Base-by-base conservation (phyloP, 768 basidiomycete species). In the Russula foetens region DNA sequence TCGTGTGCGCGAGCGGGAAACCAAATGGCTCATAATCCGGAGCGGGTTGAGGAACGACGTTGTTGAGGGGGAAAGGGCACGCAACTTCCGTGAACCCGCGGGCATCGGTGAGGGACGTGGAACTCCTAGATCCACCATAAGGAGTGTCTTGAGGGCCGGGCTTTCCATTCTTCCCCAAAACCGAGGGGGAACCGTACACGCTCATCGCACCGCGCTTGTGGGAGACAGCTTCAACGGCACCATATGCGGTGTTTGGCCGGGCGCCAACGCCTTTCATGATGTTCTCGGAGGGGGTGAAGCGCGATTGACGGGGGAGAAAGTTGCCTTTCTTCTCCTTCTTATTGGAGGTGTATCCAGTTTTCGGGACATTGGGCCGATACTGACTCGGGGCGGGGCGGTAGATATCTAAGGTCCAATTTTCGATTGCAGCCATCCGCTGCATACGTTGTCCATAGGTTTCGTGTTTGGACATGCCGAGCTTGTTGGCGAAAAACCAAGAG, bases 401-500 rank as follows among this genome's bases (percentile, higher is more conserved):
- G 66, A 99, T 98, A 69, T 98, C 92, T 67, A 87, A 88, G 24
- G 93, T 85, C 97, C 97, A 99, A 67, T 88, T 84, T 73, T 99
- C 97, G 67, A 99, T 97, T 71, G 93, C 91, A 24, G 83, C 82
- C 2, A 88, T 85, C 24, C 96, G 86, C 62, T 85, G 84, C 85
- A 92, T 92, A 15, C 95, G 83, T 70, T 98, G 84, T 70, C 91
- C 86, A 70, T 94, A 92, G 17, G 92, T 92, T 75, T 99, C 97
- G 41, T 83, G 81, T 63, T 89, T 88, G 80, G 96, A 98, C 65
- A 90, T 88, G 50, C 97, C 97, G 44, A 99, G 79, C 68, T 85
- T 85, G 86, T 90, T 93, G n/a, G 90, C 92, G 72, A 91, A 88
- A 81, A 98, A 98, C 97, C 97, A 99, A 26, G 90, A 81, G 74